These are phyloP conservation scores for Acidomyces sp. DNA, from an alignment of 495 filamentous ascomycete species.

Conservation along the genomic window DNA sequence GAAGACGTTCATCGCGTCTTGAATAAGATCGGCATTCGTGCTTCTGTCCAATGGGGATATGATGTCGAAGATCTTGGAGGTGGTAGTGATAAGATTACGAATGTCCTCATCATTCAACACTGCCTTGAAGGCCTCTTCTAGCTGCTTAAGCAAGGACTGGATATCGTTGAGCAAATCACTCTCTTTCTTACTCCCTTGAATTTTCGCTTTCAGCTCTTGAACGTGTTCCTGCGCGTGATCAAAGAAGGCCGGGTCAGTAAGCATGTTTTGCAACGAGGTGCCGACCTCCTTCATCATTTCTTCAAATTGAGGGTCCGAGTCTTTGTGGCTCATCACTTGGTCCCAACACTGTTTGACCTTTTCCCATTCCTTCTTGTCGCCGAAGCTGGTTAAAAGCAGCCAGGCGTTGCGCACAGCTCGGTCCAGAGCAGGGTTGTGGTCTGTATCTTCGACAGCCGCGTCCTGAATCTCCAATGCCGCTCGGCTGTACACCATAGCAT, in stretches of 20 bases:
- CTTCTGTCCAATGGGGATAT: conserved; percentile 47
- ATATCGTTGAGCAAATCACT: conserved; percentile 59
- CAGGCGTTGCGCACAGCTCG: conserved; percentile 65
- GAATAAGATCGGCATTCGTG: conserved; percentile 53
- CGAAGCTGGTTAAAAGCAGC: conserved; percentile 64
- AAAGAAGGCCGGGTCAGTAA: conserved; percentile 79
- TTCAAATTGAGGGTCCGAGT: conserved; percentile 76
- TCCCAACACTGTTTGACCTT: conserved; percentile 52
- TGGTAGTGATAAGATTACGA: conserved; percentile 49
- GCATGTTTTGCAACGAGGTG: conserved; percentile 58
- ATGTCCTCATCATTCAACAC: conserved; percentile 59
- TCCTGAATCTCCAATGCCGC: conserved; percentile 50
- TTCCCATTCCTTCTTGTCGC: conserved; percentile 61
- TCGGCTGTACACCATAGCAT: conserved; percentile 62
- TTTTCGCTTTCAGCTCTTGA: conserved; percentile 54
- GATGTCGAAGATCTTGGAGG: conserved; percentile 49
- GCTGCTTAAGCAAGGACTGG: conserved; percentile 56
- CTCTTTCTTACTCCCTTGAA: conserved; percentile 46
- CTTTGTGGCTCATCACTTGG: conserved; percentile 56
- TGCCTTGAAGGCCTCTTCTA: conserved; percentile 51
- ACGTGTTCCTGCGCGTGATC: conserved; percentile 58
- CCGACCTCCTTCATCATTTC: conserved; percentile 56
- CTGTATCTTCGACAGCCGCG: conserved; percentile 52
- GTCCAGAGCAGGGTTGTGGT: conserved; percentile 61
- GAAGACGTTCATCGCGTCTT: conserved; percentile 63